Evolutionary conservation across 257 asterid species (phyloP).

Genomic region (Lycium barbarum): DNA sequence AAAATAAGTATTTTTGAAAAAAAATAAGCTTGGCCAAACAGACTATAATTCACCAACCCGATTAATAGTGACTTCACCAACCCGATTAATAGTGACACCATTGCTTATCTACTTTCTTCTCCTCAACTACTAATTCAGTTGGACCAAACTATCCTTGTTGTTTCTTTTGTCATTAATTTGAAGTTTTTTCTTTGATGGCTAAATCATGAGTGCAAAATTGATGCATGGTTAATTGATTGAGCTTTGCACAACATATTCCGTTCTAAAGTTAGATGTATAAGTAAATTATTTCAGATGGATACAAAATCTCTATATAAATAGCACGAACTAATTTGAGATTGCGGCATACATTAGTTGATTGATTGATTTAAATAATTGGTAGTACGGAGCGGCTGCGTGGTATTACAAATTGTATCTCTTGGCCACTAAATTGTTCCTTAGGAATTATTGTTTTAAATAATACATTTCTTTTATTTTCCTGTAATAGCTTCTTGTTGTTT

Average conservation of each 20-base stretch:
- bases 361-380: background rate
- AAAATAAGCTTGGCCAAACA: background rate
- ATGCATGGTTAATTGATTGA: background rate
- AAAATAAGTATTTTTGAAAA: too few relatives aligned
- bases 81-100: constrained; percentile 48
- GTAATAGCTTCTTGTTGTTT: background rate
- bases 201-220: background rate
- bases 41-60: too few relatives aligned
- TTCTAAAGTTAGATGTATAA: background rate
- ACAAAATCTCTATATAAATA: background rate
- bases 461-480: background rate
- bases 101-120: constrained; percentile 25
- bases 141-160: background rate
- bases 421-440: background rate
- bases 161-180: background rate
- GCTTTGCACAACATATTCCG: background rate
- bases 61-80: constrained; percentile 47
- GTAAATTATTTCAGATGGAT: background rate
- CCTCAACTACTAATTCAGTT: background rate
- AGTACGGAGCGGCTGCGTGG: background rate
- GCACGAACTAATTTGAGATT: background rate
- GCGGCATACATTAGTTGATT: background rate
- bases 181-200: background rate
- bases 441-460: background rate
- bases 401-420: background rate